Evolutionary conservation across 345 rosid species (phyloP).

Genomic region (Trapa incisa): DNA sequence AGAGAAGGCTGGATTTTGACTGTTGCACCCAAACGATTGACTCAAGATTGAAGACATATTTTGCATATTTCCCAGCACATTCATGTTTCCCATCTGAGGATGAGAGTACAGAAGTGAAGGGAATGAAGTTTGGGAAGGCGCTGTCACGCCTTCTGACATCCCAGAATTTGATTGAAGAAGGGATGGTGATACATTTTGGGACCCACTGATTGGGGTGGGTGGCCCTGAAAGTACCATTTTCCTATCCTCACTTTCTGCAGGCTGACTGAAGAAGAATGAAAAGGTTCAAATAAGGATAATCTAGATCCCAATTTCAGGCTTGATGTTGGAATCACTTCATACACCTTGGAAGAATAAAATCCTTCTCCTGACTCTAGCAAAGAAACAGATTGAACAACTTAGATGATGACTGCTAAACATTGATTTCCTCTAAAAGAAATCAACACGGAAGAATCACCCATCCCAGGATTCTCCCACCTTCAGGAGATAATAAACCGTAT

Average conservation of each 20-base stretch:
- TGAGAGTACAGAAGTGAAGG: conserved; percentile 62
- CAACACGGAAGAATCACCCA: too few species aligned
- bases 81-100: conserved; percentile 58
- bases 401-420: too few species aligned
- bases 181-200: conserved; percentile 60
- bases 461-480: too few species aligned
- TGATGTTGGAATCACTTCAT: too few species aligned
- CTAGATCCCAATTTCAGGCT: too few species aligned
- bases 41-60: conserved; percentile 62
- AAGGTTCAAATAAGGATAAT: neutral
- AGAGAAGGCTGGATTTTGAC: conserved; percentile 37
- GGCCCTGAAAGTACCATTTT: conserved; percentile 81
- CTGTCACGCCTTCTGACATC: conserved; percentile 56
- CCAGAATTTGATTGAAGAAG: conserved; percentile 65
- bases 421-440: too few species aligned
- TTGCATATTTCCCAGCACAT: conserved; percentile 62
- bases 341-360: too few species aligned
- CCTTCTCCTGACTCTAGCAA: too few species aligned
- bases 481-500: too few species aligned
- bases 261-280: neutral
- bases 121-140: conserved; percentile 59
- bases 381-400: too few species aligned
- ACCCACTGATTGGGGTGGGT: conserved; percentile 65
- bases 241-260: neutral
- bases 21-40: conserved; percentile 77